Evolutionary conservation across 768 basidiomycete species (phyloP), one percentile per base, ranked within the genome.

Genomic region (Tulasnella sp.): DNA sequence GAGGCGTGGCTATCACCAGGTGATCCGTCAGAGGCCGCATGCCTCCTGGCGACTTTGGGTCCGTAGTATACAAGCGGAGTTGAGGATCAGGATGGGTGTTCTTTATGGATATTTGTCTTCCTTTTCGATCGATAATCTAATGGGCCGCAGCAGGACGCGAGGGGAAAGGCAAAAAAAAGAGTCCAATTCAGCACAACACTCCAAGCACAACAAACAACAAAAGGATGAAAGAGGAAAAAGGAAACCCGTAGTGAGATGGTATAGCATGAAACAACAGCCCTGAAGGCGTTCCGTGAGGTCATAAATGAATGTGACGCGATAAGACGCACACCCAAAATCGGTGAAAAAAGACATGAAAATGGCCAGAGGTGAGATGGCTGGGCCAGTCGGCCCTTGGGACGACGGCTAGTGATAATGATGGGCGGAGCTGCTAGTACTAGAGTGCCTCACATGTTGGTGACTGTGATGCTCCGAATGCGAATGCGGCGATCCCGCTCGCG

Each of bases 371-470:
- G 37, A 64, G 60, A 31, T 64, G 60, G n/a, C n/a, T 64, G n/a
- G 20, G 46, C 58, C 54, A 20, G 58, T 42, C 16, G 58, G 54
- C n/a, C 58, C n/a, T 2, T 42, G 22, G 74, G 42, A 73, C 72
- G 18, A 64, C n/a, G 60, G 60, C 31, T n/a, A 31, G 6, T 64
- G 31, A 28, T 64, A 64, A 31, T 31, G 60, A 28, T 64, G 60
- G 60, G 60, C n/a, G 48, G 75, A 76, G 44, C n/a, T 76, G 75
- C 31, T n/a, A 64, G 77, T 58, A 44, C 64, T 72, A 40, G 46
- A 41, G 73, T 80, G 78, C 54, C 78, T 80, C 69, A 80, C 78
- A 80, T 80, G 78, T 40, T 80, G 34, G 44, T 34, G 37, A 44
- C 78, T 69, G 48, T 64, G 44, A 24, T 54, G 77, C n/a, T 34